phyloP scores from a whole-genome alignment of 192 early-diverging fungal species.

The Backusella tarrabulga region DNA sequence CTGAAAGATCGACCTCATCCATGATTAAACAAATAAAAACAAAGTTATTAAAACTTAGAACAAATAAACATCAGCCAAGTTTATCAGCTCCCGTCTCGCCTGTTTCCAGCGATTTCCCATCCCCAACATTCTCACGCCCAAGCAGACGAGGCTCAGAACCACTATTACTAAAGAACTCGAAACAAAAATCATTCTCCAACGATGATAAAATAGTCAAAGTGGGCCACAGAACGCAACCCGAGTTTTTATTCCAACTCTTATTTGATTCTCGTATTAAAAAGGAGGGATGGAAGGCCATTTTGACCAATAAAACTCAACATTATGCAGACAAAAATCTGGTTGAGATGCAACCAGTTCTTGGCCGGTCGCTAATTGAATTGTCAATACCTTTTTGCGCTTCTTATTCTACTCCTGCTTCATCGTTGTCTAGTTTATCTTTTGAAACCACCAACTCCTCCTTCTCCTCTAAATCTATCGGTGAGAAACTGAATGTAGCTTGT shows the following conservation, averaged over 20 bases:
- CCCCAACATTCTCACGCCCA: background rate
- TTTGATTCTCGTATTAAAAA: slow-evolving; percentile 3
- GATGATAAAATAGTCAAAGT: background rate
- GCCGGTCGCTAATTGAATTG: background rate
- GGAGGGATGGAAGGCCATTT: background rate
- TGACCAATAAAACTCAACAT: background rate
- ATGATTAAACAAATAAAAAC: slow-evolving; percentile 9
- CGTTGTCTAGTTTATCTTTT: background rate
- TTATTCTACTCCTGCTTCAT: background rate
- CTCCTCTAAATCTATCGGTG: background rate
- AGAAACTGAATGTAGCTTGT: background rate
- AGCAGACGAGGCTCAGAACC: background rate
- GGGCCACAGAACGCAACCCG: background rate
- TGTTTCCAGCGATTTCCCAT: background rate
- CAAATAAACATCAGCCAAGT: background rate
- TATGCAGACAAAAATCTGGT: background rate
- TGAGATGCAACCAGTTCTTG: background rate
- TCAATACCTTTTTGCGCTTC: background rate
- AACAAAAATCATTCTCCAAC: background rate
- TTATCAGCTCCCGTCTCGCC: background rate
- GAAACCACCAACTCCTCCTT: background rate
- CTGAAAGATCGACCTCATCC: background rate
- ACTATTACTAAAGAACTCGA: background rate
- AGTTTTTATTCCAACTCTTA: background rate
- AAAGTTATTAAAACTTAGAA: background rate